Percentiles rank a stretch among this genome's conserved stretches.
phyloP scores from a whole-genome alignment of 306 rosid genomes.

The Medicago ruthenica region DNA sequence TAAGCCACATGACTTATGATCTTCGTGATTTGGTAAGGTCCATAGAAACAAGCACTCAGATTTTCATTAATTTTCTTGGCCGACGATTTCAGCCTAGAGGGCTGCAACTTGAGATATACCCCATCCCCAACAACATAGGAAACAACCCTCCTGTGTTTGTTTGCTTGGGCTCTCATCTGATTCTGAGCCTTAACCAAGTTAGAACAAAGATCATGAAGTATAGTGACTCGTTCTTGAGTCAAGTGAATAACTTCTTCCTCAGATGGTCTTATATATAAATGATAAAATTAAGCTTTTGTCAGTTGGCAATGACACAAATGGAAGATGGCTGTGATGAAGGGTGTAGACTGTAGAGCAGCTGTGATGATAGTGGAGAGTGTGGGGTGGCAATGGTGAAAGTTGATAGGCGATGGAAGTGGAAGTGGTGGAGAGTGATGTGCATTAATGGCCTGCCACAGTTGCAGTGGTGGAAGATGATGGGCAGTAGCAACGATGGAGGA shows the following conservation, averaged over 20 bases:
- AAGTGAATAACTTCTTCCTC: neutral
- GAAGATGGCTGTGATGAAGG: no score
- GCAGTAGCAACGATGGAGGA: no score
- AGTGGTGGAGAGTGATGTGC: no score
- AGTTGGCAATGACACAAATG: no score
- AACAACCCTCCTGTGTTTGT: neutral
- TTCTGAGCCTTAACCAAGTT: neutral
- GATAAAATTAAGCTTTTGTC: no score
- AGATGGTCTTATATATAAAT: no score
- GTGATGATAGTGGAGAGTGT: no score
- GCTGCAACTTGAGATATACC: neutral
- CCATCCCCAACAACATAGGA: neutral
- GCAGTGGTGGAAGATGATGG: no score
- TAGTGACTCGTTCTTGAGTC: neutral
- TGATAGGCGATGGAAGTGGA: no score
- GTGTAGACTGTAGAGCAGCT: no score
- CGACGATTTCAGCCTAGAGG: neutral
- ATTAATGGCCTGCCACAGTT: no score
- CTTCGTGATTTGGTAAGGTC: slow-evolving; percentile 1
- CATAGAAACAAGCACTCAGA: neutral
- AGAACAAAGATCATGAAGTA: neutral
- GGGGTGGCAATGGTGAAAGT: no score
- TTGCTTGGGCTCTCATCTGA: neutral
- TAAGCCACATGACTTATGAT: neutral
- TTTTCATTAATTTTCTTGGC: neutral